Conservation (phyloP, 192 early-diverging fungal species). For the Backusella australiensis region DNA sequence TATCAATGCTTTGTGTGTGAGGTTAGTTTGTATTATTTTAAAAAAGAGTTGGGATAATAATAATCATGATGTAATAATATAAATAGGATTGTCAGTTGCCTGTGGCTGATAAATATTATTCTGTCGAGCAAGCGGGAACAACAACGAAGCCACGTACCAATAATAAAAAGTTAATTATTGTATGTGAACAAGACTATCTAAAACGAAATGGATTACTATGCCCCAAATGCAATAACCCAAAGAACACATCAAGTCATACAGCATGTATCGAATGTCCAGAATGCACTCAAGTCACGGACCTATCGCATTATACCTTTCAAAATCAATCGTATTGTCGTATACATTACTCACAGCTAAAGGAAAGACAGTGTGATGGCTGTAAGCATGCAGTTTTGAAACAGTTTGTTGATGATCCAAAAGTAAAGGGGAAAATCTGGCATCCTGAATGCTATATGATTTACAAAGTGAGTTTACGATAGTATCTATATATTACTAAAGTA, state of each 20-base stretch:
- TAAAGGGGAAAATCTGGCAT: conserved; percentile 72
- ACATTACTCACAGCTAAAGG: conserved; percentile 75
- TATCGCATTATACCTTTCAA: conserved; percentile 76
- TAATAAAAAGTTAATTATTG: background rate
- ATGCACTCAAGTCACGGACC: background rate
- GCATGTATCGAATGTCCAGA: conserved; percentile 17
- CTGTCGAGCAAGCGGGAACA: background rate
- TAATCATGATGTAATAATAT: background rate
- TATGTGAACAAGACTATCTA: conserved; percentile 5
- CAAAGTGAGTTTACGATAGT: conserved; percentile 46
- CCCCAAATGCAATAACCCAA: conserved; percentile 9
- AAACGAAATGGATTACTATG: conserved; percentile 1
- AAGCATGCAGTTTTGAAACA: conserved; percentile 75
- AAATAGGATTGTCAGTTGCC: conserved; percentile 12
- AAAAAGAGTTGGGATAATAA: background rate
- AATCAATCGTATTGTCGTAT: conserved; percentile 74
- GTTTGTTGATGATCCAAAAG: conserved; percentile 71
- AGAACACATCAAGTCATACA: background rate
- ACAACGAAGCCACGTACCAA: background rate
- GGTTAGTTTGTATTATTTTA: conserved; percentile 7
- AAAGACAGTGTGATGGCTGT: conserved; percentile 77
- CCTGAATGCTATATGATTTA: conserved; percentile 93
- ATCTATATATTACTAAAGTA: background rate
- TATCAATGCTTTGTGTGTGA: conserved; percentile 19
- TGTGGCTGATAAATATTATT: conserved; percentile 7